Percentiles rank a stretch among this genome's conserved stretches.
These are phyloP conservation scores for Ophiosphaerella korrae DNA, from an alignment of 2,329 filamentous ascomycete genomes.

Conservation along the genomic window DNA sequence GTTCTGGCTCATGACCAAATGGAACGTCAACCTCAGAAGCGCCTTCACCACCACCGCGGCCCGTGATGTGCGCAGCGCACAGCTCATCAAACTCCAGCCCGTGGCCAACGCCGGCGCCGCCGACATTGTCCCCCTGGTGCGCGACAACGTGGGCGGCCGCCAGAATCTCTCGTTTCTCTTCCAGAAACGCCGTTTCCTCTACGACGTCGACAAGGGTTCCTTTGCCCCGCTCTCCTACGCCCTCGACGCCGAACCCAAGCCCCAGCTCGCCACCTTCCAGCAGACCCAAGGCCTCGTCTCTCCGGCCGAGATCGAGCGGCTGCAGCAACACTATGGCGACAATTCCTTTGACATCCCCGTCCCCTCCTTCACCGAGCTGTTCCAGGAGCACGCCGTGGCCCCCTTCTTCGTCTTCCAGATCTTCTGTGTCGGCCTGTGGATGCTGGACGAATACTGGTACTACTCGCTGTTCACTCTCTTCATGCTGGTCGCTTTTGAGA, in stretches of 20 bases:
- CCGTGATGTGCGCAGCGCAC: conserved; percentile 71
- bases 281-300: conserved; percentile 74
- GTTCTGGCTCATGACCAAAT: conserved; percentile 94
- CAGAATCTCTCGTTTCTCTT: conserved; percentile 87
- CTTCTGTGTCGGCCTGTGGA: conserved; percentile 97
- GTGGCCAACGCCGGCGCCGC: conserved; percentile 84
- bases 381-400: conserved; percentile 97
- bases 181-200: conserved; percentile 96
- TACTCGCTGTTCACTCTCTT: conserved; percentile 98
- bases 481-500: conserved; percentile 97
- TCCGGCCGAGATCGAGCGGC: conserved; percentile 74
- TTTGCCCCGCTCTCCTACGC: conserved; percentile 84
- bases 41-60: conserved; percentile 79
- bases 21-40: conserved; percentile 87
- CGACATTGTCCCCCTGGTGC: conserved; percentile 82
- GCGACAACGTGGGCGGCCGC: conserved; percentile 77
- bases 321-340: conserved; percentile 91
- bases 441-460: conserved; percentile 99
- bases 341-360: conserved; percentile 99
- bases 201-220: conserved; percentile 69
- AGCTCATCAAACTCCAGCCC: conserved; percentile 91
- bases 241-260: conserved; percentile 85
- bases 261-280: conserved; percentile 78
- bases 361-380: conserved; percentile 91
- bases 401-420: conserved; percentile 99